phyloP scores from a whole-genome alignment of 225 moss, liverwort and hornwort genomes.

The Thuidium tamariscinum region DNA sequence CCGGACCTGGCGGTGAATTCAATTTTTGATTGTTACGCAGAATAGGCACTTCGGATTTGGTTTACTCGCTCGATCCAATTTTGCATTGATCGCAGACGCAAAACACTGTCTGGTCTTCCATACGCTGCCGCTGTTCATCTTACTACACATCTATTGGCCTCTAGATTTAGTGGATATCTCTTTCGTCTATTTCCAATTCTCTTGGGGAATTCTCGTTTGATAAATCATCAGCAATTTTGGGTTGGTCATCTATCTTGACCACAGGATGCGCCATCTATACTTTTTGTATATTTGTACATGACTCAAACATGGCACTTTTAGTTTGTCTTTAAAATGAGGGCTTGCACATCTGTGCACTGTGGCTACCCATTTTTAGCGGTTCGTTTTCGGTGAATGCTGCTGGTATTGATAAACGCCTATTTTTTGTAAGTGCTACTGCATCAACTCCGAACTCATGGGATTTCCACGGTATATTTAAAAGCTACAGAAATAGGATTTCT shows the following conservation, averaged over 20 bases:
- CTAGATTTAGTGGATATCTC: neutral
- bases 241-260: neutral
- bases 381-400: neutral
- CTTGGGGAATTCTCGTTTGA: neutral
- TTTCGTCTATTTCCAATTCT: constrained; percentile 4
- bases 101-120: neutral
- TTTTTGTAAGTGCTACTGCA: neutral
- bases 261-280: neutral
- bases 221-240: neutral
- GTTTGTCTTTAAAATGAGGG: neutral
- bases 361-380: neutral
- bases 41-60: neutral
- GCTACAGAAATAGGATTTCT: neutral
- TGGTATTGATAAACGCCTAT: neutral
- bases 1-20: constrained; percentile 31
- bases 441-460: neutral
- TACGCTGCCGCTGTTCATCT: neutral
- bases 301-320: neutral
- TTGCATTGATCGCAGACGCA: constrained; percentile 5
- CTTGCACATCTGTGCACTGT: neutral
- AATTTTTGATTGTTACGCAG: neutral
- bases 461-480: neutral
- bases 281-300: neutral
- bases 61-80: constrained; percentile 6
- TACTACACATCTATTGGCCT: neutral